These are phyloP conservation scores for Diplodia sapinea DNA, from an alignment of 2,329 filamentous ascomycete genomes.

Conservation along the genomic window DNA sequence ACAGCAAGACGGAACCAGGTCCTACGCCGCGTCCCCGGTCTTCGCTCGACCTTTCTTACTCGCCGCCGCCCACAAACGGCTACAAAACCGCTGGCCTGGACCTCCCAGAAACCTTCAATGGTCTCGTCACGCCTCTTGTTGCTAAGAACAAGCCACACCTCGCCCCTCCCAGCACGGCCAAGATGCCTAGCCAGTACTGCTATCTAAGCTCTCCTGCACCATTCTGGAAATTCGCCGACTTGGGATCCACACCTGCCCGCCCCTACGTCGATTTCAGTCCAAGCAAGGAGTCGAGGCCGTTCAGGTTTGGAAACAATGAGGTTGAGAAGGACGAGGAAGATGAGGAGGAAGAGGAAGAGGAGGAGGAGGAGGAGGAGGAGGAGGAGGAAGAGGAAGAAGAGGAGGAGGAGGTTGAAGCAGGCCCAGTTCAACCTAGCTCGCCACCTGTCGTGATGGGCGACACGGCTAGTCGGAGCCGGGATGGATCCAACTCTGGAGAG, in stretches of 20 bases:
- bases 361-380: constrained; percentile 37
- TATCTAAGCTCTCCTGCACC: constrained; percentile 83
- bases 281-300: constrained; percentile 42
- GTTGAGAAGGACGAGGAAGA: constrained; percentile 36
- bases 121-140: constrained; percentile 70
- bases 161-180: constrained; percentile 79
- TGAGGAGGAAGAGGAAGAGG: constrained; percentile 38
- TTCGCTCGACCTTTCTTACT: constrained; percentile 25
- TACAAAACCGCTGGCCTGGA: constrained; percentile 28
- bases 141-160: constrained; percentile 74
- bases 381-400: constrained; percentile 37
- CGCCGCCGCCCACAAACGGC: constrained; percentile 26
- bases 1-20: constrained; percentile 26
- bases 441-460: constrained; percentile 45
- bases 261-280: constrained; percentile 44
- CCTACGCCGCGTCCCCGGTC: constrained; percentile 23
- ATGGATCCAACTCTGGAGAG: constrained; percentile 27
- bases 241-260: constrained; percentile 72
- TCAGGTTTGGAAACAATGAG: constrained; percentile 30
- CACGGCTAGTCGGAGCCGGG: constrained; percentile 37
- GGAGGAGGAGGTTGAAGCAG: constrained; percentile 39
- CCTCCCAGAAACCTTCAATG: constrained; percentile 36
- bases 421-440: constrained; percentile 45
- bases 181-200: constrained; percentile 83
- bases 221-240: constrained; percentile 86